These are phyloP conservation scores for Diversispora eburnea DNA, from an alignment of 192 early-diverging fungal genomes.

Conservation along the genomic window DNA sequence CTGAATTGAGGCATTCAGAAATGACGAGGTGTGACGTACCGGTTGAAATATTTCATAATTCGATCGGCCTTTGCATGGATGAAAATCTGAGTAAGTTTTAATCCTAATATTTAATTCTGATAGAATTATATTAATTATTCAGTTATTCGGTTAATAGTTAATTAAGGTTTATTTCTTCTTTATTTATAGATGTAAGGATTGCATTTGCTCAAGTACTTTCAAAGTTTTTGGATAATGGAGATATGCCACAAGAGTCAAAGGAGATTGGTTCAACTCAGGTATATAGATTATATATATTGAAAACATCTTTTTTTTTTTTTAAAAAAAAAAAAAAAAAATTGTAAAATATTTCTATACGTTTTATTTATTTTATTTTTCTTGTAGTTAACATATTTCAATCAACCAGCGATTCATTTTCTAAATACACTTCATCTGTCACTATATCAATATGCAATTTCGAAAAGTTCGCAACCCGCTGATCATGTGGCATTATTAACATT, in stretches of 20 bases:
- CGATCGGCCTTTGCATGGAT: conserved; percentile 38
- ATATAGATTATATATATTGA: background rate
- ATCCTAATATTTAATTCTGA: background rate
- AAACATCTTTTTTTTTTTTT: background rate
- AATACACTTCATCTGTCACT: conserved; percentile 24
- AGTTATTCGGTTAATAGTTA: no score
- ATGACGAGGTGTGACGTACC: conserved; percentile 35
- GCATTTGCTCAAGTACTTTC: conserved; percentile 39
- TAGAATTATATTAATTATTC: background rate
- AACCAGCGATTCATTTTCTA: conserved; percentile 20
- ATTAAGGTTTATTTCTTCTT: no score
- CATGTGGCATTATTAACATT: conserved; percentile 6
- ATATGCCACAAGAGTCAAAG: conserved; percentile 19
- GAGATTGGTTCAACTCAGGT: conserved; percentile 1
- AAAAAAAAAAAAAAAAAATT: background rate
- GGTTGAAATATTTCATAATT: conserved; percentile 38
- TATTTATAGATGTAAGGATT: conserved; percentile 35
- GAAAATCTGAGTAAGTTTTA: conserved; percentile 23
- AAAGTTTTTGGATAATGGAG: conserved; percentile 37
- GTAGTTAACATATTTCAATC: conserved; percentile 12
- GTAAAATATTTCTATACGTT: background rate
- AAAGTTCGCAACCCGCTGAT: conserved; percentile 6
- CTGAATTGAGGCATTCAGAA: conserved; percentile 32
- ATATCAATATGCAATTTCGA: conserved; percentile 15
- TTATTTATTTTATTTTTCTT: background rate